Conservation (phyloP, 163 green algal genomes). For the Chlorella variabilis region DNA sequence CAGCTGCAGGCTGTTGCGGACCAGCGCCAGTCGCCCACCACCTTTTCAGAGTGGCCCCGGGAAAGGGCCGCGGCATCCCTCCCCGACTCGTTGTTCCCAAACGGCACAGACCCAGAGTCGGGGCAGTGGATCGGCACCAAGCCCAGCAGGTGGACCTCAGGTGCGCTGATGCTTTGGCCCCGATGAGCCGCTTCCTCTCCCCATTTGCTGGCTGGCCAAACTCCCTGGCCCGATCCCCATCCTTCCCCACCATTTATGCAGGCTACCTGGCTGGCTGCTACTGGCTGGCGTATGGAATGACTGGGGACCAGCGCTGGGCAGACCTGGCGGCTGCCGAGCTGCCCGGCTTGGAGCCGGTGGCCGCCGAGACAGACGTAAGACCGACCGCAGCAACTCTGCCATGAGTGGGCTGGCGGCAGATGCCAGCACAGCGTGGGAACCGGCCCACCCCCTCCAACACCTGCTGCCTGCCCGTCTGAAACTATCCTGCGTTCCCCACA, state of each 20-base stretch:
- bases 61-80: neutral
- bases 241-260: neutral
- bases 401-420: too few species aligned
- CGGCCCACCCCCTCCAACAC: too few species aligned
- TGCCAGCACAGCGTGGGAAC: too few species aligned
- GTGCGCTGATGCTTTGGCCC: too few species aligned
- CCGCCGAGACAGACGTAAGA: neutral
- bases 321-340: slow-evolving; percentile 1
- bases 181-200: neutral
- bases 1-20: too few species aligned
- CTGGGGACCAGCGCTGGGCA: neutral
- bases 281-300: neutral
- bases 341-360: neutral
- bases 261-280: slow-evolving; percentile 18
- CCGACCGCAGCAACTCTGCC: too few species aligned
- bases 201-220: neutral
- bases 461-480: too few species aligned
- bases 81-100: neutral
- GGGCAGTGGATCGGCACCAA: neutral
- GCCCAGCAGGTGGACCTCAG: slow-evolving; percentile 10
- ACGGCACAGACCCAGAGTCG: neutral
- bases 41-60: too few species aligned
- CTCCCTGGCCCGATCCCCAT: neutral
- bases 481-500: too few species aligned
- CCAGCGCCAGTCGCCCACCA: too few species aligned